phyloP scores from a whole-genome alignment of 768 basidiomycete species.

The Holtermanniella nyarrowii region DNA sequence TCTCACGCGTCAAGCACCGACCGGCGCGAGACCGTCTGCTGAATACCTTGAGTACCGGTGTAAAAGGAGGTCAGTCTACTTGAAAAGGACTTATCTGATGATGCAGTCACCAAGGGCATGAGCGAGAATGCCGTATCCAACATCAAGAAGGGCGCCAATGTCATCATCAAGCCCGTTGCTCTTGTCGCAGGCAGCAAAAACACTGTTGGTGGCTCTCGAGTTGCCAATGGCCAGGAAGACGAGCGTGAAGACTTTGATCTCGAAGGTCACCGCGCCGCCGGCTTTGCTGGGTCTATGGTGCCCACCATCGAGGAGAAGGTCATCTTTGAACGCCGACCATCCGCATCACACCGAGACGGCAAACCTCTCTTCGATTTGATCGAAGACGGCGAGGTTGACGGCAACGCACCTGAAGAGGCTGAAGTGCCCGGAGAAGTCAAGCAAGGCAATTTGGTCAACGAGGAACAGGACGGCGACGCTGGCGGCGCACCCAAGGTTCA shows the following conservation, averaged over 20 bases:
- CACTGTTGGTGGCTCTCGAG: slow-evolving; percentile 8
- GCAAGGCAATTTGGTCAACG: slow-evolving; percentile 40
- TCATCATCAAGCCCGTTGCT: slow-evolving; percentile 45
- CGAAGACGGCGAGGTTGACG: slow-evolving; percentile 19
- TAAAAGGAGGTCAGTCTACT: slow-evolving; percentile 25
- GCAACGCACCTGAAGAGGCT: slow-evolving; percentile 16
- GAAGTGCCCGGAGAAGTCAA: slow-evolving; percentile 22
- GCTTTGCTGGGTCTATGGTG: slow-evolving; percentile 55
- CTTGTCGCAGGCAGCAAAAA: slow-evolving; percentile 27
- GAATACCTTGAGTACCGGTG: slow-evolving; percentile 25
- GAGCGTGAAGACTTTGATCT: slow-evolving; percentile 51
- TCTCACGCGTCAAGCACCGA: slow-evolving; percentile 34
- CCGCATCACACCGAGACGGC: slow-evolving; percentile 33
- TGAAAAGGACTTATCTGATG: slow-evolving; percentile 1
- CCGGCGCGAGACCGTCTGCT: slow-evolving; percentile 28
- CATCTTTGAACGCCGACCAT: slow-evolving; percentile 48
- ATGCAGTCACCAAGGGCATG: slow-evolving; percentile 37
- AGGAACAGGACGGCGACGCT: slow-evolving; percentile 26
- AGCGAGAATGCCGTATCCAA: slow-evolving; percentile 34
- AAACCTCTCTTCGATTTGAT: slow-evolving; percentile 34
- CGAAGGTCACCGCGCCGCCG: slow-evolving; percentile 48
- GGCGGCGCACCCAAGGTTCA: slow-evolving; percentile 23
- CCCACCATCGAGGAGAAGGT: slow-evolving; percentile 63
- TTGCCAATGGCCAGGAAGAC: slow-evolving; percentile 44
- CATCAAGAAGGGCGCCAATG: slow-evolving; percentile 43